These are phyloP conservation scores for Phytopythium cucurbitacearum DNA, from an alignment of 352 stramenopile genomes.

Conservation along the genomic window DNA sequence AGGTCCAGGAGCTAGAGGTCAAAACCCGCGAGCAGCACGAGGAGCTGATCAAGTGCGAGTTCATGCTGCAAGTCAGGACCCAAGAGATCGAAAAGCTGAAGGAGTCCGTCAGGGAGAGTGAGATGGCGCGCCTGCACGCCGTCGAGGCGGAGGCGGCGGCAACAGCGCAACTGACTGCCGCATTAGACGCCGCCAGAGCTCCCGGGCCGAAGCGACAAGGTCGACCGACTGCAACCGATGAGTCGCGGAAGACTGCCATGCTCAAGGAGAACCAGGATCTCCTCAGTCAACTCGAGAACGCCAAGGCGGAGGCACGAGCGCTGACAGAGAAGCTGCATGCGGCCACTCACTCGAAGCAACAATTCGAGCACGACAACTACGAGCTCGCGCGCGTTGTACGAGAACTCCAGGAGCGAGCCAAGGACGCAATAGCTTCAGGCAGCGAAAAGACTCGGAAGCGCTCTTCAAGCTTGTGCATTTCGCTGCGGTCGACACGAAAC, in stretches of 20 bases:
- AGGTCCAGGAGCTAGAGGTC: conserved; percentile 39
- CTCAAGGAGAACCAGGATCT: conserved; percentile 36
- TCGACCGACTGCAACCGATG: background rate
- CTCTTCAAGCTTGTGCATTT: conserved; percentile 5
- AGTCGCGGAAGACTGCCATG: conserved; percentile 16
- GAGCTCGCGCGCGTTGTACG: conserved; percentile 42
- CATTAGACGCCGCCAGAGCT: conserved; percentile 5
- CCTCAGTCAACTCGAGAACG: conserved; percentile 28
- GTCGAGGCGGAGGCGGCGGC: conserved; percentile 27
- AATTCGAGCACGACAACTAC: conserved; percentile 53
- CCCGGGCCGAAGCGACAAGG: conserved; percentile 13
- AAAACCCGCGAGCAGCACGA: conserved; percentile 33
- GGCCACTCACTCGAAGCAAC: conserved; percentile 16
- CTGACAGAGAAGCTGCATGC: conserved; percentile 19
- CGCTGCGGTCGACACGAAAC: background rate
- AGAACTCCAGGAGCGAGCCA: conserved; percentile 40
- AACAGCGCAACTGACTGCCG: conserved; percentile 4
- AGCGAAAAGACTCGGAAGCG: background rate
- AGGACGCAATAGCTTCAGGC: conserved; percentile 9
- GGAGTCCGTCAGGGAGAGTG: conserved; percentile 48
- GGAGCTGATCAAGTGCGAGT: conserved; percentile 59
- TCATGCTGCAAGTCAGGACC: conserved; percentile 46
- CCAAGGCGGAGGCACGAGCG: conserved; percentile 26
- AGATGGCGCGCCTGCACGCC: conserved; percentile 25
- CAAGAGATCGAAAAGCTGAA: conserved; percentile 41